phyloP scores from a whole-genome alignment of 1,284 basidiomycete species.

The Pholiota adiposa region DNA sequence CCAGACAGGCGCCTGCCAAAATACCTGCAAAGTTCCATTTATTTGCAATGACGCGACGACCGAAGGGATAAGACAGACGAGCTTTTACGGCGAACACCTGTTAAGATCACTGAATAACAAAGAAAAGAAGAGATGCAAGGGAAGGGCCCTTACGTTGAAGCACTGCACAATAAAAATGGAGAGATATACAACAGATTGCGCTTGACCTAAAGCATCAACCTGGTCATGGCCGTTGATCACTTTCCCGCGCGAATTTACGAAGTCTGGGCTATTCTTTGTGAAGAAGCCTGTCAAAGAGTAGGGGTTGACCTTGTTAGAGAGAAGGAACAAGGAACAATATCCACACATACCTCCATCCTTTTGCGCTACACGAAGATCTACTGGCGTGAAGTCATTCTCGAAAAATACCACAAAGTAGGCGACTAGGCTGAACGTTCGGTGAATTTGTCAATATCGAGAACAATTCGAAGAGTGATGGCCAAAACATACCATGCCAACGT shows the following conservation, averaged over 20 bases:
- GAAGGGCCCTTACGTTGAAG: conserved; percentile 58
- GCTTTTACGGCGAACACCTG: conserved; percentile 74
- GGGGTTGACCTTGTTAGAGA: neutral
- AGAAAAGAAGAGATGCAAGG: neutral
- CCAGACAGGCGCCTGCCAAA: conserved; percentile 60
- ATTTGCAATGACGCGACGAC: conserved; percentile 57
- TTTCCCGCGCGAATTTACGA: conserved; percentile 57
- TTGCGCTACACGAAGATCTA: conserved; percentile 58
- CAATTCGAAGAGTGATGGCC: neutral
- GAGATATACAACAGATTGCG: conserved; percentile 69
- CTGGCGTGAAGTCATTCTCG: conserved; percentile 63
- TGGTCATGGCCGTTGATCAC: conserved; percentile 50
- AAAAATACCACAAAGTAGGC: conserved; percentile 71
- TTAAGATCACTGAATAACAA: neutral
- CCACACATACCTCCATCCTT: conserved; percentile 36
- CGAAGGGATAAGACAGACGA: conserved; percentile 65
- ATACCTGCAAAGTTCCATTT: conserved; percentile 71
- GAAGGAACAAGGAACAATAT: neutral
- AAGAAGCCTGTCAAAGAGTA: conserved; percentile 44
- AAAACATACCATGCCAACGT: conserved; percentile 51
- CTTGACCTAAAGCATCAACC: conserved; percentile 60
- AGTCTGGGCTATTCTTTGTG: conserved; percentile 52
- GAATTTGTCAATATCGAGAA: neutral
- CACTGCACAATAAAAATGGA: conserved; percentile 71
- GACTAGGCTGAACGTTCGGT: conserved; percentile 43